Evolutionary conservation across 2,329 filamentous ascomycete genomes (phyloP), one percentile per base, ranked within the genome.

Genomic region (Talaromyces albobiverticillius): DNA sequence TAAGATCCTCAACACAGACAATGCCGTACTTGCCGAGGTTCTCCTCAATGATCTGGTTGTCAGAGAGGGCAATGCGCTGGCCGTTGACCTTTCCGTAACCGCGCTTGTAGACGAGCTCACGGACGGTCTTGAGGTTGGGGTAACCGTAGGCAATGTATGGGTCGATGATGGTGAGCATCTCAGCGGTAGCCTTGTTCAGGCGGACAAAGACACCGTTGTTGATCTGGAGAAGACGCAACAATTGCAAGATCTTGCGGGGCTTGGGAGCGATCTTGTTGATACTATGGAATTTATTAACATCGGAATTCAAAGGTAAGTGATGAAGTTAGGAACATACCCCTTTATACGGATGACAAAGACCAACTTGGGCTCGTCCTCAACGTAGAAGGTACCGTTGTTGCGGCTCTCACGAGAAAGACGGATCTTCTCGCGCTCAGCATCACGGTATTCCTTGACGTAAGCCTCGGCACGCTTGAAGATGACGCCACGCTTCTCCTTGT

Each of bases 191-290:
- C 88, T 97, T 99, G 82, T 92, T 97, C 73, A 96, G 83, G 73
- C 86, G 88, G 80, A 99, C 83, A 82, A 99, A 99, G 79, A 96
- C 90, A 79, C 93, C 94, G 79, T 96, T 97, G 90, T 99, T 99
- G 89, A 99, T 99, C 84, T 99, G 94, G 71, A 99, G 88, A 65
- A 99, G 90, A 84, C 94, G 93, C 76, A 99, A 92, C 60, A 99
- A 90, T 82, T 99, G 94, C 70, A 99, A 87, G 74, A 96, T 97
- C 88, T 99, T 99, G 85, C 94, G 92, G 79, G 95, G 95, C 89
- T 99, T 97, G 70, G 94, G 94, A 76, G 95, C 87, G 71, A 99
- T 97, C 89, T 99, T 99, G 90, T 97, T 97, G 91, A 99, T 97
- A 95, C 93, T 87, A 61, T 45, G 6, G 41, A 6, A 5, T 22